phyloP scores from a whole-genome alignment of 1,284 basidiomycete species.

The Heterobasidion occidentale region DNA sequence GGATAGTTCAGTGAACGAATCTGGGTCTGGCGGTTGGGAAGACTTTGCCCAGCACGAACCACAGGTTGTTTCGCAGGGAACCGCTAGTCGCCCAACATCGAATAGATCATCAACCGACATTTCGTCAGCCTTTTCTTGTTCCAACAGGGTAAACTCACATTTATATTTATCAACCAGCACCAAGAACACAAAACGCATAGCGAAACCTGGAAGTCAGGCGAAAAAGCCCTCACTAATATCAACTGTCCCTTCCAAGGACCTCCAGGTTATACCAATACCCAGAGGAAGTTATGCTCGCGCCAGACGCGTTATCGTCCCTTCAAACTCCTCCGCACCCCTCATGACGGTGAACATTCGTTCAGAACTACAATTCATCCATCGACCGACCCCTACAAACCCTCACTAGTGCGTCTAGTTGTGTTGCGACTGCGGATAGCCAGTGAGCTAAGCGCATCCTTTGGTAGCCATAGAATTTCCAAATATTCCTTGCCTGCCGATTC shows the following conservation, averaged over 20 bases:
- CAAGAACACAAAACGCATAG: no score
- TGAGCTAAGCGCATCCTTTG: conserved; percentile 5
- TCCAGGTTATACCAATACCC: conserved; percentile 22
- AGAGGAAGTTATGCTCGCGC: conserved; percentile 29
- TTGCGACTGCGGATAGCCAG: conserved; percentile 4
- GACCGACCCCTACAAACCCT: conserved; percentile 21
- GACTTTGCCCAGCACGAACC: not conserved
- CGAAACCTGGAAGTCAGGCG: no score
- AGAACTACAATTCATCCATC: conserved; percentile 41
- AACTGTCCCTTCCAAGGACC: no score
- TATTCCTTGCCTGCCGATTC: conserved; percentile 34
- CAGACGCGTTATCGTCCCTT: conserved; percentile 35
- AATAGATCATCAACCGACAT: not conserved
- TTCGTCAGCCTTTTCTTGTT: no score
- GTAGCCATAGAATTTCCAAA: conserved; percentile 27
- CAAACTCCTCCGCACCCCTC: conserved; percentile 24
- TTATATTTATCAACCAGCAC: no score
- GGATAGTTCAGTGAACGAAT: not conserved
- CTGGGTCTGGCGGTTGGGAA: not conserved
- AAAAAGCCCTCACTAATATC: no score
- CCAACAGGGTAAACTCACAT: no score
- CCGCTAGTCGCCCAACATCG: not conserved
- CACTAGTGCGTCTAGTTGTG: conserved; percentile 1
- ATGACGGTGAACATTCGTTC: conserved; percentile 43
- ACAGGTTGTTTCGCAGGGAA: not conserved